A percentile compares a stretch with the other conserved stretches of the same genome.
These are phyloP conservation scores for Salvia rosmarinus DNA, from an alignment of 257 asterid species.

Conservation along the genomic window DNA sequence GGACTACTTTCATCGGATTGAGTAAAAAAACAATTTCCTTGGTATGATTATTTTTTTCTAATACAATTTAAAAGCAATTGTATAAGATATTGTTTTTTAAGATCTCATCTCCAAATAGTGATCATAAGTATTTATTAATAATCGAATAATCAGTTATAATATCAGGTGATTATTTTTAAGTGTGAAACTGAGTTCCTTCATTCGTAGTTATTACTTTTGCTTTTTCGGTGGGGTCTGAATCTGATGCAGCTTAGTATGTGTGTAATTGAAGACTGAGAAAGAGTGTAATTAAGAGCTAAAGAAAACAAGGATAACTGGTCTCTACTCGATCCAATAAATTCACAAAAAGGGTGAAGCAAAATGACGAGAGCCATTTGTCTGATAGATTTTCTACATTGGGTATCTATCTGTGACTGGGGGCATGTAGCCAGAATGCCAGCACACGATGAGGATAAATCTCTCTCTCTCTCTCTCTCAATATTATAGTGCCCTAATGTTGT, in stretches of 20 bases:
- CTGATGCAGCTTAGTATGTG: constrained; percentile 32
- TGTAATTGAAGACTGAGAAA: constrained; percentile 33
- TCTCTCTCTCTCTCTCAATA: no score
- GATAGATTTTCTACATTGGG: constrained; percentile 11
- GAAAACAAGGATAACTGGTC: neutral
- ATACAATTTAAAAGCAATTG: no score
- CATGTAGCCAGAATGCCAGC: constrained; percentile 41
- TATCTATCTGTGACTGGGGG: constrained; percentile 26
- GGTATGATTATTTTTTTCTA: no score
- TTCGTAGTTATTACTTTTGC: constrained; percentile 9
- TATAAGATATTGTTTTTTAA: neutral
- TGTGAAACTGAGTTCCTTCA: neutral
- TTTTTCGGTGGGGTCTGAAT: constrained; percentile 35
- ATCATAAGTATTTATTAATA: no score
- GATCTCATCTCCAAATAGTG: no score
- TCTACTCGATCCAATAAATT: constrained; percentile 3
- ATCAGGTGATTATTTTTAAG: no score
- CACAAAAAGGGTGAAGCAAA: constrained; percentile 17
- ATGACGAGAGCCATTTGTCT: constrained; percentile 30
- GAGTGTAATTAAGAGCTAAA: constrained; percentile 24
- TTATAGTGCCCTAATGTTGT: no score
- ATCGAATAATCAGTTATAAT: no score
- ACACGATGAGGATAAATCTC: constrained; percentile 2
- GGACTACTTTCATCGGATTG: no score
- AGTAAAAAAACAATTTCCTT: no score